A percentile compares a stretch with the other conserved stretches of the same genome.
Evolutionary conservation across 1,284 basidiomycete species (phyloP).

Genomic region (Cystobasidium sp.): DNA sequence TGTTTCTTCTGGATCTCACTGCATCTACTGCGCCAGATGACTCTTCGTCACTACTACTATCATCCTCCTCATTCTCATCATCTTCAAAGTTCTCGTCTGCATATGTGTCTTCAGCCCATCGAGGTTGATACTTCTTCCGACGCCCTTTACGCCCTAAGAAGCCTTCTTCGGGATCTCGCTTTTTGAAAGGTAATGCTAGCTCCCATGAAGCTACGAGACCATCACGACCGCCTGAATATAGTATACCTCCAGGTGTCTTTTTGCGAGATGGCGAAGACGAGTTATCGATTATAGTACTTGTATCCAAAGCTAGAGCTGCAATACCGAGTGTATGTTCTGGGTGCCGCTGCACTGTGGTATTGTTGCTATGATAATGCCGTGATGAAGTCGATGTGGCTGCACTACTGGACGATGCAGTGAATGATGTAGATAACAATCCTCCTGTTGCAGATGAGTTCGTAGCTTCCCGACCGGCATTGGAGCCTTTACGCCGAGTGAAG

Average conservation of each 20-base stretch:
- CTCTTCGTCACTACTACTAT: constrained; percentile 32
- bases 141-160: constrained; percentile 50
- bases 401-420: constrained; percentile 41
- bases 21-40: neutral
- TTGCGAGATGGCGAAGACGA: constrained; percentile 32
- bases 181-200: constrained; percentile 67
- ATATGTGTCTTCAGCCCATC: constrained; percentile 45
- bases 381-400: constrained; percentile 16
- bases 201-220: constrained; percentile 93
- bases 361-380: constrained; percentile 28
- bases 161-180: constrained; percentile 56
- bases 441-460: neutral
- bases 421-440: neutral
- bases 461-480: neutral
- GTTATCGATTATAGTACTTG: constrained; percentile 70
- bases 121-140: constrained; percentile 18
- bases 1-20: neutral
- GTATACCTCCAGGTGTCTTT: constrained; percentile 76
- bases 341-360: constrained; percentile 57
- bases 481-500: neutral
- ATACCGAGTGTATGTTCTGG: constrained; percentile 86
- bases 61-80: constrained; percentile 39
- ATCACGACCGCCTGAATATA: constrained; percentile 92
- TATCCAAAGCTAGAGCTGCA: constrained; percentile 81
- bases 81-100: constrained; percentile 23